phyloP scores from a whole-genome alignment of 108 stramenopile species.

The Halocafeteria seosinensis region DNA sequence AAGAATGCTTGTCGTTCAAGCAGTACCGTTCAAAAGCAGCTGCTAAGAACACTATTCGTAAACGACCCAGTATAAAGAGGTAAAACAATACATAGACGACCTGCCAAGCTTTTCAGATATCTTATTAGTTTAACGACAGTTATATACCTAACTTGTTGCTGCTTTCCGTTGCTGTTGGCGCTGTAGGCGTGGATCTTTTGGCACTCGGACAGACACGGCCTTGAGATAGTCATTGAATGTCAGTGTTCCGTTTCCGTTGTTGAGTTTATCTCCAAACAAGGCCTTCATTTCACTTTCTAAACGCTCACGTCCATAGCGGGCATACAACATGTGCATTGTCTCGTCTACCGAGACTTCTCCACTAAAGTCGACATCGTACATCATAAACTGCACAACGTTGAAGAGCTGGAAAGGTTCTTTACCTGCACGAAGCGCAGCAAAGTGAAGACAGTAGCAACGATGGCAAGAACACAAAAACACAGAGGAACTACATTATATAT shows the following conservation, averaged over 20 bases:
- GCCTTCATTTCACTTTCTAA: constrained; percentile 34
- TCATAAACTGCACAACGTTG: constrained; percentile 68
- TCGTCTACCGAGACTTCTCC: constrained; percentile 58
- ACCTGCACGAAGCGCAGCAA: constrained; percentile 11
- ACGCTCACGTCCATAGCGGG: constrained; percentile 47
- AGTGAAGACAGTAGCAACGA: too few species aligned
- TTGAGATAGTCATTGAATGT: background rate
- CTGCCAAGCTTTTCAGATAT: too few species aligned
- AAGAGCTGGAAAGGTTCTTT: constrained; percentile 61
- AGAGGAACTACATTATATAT: too few species aligned
- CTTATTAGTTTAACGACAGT: too few species aligned
- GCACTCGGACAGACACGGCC: background rate
- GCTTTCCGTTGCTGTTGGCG: too few species aligned
- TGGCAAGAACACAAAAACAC: too few species aligned
- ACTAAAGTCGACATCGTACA: constrained; percentile 54
- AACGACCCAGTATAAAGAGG: too few species aligned
- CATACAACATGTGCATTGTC: constrained; percentile 73
- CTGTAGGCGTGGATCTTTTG: background rate
- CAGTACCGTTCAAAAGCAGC: too few species aligned
- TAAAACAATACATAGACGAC: too few species aligned
- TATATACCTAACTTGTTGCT: too few species aligned
- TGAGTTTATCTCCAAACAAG: background rate
- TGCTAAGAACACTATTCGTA: too few species aligned
- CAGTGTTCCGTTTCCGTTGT: background rate
- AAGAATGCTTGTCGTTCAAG: too few species aligned